Base-by-base conservation (phyloP, 2,329 filamentous ascomycete species). In the Taxawa tesnikishii region DNA sequence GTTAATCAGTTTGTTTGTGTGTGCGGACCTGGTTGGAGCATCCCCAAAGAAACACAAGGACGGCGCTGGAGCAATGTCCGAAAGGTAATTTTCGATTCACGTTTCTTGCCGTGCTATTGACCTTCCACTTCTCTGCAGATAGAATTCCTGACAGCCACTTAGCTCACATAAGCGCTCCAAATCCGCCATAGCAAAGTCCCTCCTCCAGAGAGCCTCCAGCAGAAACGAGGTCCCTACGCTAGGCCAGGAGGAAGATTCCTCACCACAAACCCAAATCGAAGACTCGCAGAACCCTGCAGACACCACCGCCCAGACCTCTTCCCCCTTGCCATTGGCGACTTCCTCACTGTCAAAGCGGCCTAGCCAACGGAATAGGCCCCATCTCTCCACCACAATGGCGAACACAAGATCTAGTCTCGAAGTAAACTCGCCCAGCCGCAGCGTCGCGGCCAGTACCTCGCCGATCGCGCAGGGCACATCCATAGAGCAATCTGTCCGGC, bases 401-500 rank as follows among this genome's bases (percentile, higher is more conserved):
- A 44, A 48, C 33, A 34, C 33, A 26, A 31, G 27, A 30, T 29
- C 31, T 7, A 31, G 29, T 29, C 15, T 37, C 40, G 12, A 41
- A 38, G 15, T 33, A 29, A 5, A 23, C 26, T 31, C 25, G 25
- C 33, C 31, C 28, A 27, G 33, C 43, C 32, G 31, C 11, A 35
- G 38, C n/a, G 38, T 40, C 15, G 34, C 37, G 2, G 42, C 29
- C 11, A 39, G 45, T 5, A 38, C 39, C 15, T 41, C 43, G 5
- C 38, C 41, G 9, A 43, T 44, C 8, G 45, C 49, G 1, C 57
- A 59, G 40, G 52, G 53, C 28, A 54, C 58, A 2, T 63, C 61
- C 4, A 81, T 98, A 37, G 87, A 98, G 53, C 85, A 94, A 56
- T 94, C 88, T 0, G 84, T 98, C 32, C 76, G 81, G 51, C 87